Percentiles rank a stretch among this genome's conserved stretches.
These are phyloP conservation scores for Paraphoma sp. DNA, from an alignment of 2,329 filamentous ascomycete species.

Conservation along the genomic window DNA sequence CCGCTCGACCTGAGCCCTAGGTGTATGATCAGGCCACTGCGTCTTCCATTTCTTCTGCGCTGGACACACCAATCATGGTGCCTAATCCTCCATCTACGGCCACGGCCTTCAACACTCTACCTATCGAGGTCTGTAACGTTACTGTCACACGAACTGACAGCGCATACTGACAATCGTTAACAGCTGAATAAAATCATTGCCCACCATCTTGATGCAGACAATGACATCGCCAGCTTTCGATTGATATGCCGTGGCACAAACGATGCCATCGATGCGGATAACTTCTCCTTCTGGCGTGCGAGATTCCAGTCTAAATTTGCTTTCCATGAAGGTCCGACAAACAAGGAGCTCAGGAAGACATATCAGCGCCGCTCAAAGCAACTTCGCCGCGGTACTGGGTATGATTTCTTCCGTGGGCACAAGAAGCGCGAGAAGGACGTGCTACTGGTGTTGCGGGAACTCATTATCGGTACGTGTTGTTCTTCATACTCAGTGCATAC, in stretches of 20 bases:
- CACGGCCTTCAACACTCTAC: slow-evolving; percentile 39
- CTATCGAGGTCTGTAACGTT: slow-evolving; percentile 36
- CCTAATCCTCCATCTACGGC: slow-evolving; percentile 3
- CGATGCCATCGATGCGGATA: slow-evolving; percentile 49
- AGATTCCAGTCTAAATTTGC: slow-evolving; percentile 55
- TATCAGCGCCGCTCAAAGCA: slow-evolving; percentile 43
- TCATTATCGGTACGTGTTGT: slow-evolving; percentile 53
- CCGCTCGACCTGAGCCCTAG: background rate
- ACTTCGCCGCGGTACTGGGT: slow-evolving; percentile 22
- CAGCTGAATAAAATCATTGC: slow-evolving; percentile 53
- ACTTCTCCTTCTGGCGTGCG: slow-evolving; percentile 55
- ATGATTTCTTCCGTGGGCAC: slow-evolving; percentile 28
- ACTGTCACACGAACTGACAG: background rate
- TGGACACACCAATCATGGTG: slow-evolving; percentile 13
- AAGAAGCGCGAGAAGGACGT: slow-evolving; percentile 38
- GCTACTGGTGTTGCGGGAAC: slow-evolving; percentile 48
- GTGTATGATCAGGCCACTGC: background rate
- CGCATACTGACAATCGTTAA: slow-evolving; percentile 2
- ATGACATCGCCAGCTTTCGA: slow-evolving; percentile 53
- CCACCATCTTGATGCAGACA: slow-evolving; percentile 47
- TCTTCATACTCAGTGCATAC: background rate
- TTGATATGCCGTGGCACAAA: slow-evolving; percentile 48
- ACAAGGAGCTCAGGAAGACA: slow-evolving; percentile 40
- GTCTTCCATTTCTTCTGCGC: background rate
- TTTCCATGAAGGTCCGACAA: slow-evolving; percentile 20